Conservation (phyloP, 2,329 filamentous ascomycete genomes). For the Xylariaceae sp. region DNA sequence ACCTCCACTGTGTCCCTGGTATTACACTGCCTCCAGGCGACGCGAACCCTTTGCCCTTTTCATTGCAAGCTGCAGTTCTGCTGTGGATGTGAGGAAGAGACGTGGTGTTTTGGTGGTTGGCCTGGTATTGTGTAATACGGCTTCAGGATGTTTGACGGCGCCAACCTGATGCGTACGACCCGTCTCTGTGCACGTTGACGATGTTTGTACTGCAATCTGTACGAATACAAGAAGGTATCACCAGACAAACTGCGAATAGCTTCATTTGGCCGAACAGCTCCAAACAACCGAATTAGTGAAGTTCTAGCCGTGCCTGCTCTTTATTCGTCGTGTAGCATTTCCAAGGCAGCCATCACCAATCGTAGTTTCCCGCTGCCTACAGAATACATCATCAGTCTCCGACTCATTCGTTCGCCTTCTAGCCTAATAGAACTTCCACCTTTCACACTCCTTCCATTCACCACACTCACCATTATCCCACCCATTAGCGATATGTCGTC, state of each 20-base stretch:
- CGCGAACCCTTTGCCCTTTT: slow-evolving; percentile 58
- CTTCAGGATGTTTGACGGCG: too few species aligned
- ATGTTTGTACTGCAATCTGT: too few species aligned
- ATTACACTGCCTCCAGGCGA: slow-evolving; percentile 70
- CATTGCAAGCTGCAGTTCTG: slow-evolving; percentile 51
- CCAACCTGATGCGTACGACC: too few species aligned
- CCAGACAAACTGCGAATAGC: neutral
- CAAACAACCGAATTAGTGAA: neutral
- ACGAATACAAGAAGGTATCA: neutral
- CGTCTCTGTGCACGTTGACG: too few species aligned
- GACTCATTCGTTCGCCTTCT: neutral
- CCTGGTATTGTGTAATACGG: too few species aligned
- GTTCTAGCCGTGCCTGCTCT: neutral
- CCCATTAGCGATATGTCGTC: slow-evolving; percentile 23
- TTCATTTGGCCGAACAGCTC: neutral
- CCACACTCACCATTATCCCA: slow-evolving; percentile 20
- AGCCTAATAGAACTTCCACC: neutral
- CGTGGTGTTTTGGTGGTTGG: neutral
- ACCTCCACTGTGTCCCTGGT: slow-evolving; percentile 65
- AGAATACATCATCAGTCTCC: neutral
- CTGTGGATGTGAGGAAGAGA: slow-evolving; percentile 53
- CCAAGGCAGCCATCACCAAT: neutral
- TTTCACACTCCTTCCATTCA: neutral
- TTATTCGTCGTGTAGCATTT: neutral
- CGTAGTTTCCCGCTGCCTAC: neutral